phyloP scores from a whole-genome alignment of 192 early-diverging fungal genomes.

The Rhizophagus clarus region DNA sequence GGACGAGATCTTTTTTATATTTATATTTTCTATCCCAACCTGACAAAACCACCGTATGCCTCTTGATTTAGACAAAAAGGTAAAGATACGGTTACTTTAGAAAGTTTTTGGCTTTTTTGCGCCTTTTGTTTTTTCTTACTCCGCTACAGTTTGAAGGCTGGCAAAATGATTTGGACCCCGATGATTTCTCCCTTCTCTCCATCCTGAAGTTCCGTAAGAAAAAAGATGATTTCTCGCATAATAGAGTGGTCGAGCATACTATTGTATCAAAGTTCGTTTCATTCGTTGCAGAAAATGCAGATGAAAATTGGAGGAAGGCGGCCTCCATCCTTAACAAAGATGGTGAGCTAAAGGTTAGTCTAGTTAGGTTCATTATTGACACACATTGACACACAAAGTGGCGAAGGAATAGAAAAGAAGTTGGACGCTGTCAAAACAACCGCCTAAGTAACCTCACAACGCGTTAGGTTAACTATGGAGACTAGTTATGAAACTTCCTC shows the following conservation, averaged over 20 bases:
- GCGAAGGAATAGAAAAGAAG: slow-evolving; percentile 19
- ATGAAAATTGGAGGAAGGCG: slow-evolving; percentile 14
- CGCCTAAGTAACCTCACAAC: slow-evolving; percentile 4
- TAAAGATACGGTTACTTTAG: too few relatives aligned
- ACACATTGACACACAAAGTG: background rate
- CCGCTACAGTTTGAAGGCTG: slow-evolving; percentile 1
- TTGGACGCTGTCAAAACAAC: slow-evolving; percentile 30
- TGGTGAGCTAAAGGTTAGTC: slow-evolving; percentile 16
- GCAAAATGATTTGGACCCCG: slow-evolving; percentile 17
- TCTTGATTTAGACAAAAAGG: too few relatives aligned
- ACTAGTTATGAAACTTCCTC: slow-evolving; percentile 29
- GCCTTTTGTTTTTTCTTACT: too few relatives aligned
- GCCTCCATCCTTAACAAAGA: slow-evolving; percentile 13
- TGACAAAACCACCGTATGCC: too few relatives aligned
- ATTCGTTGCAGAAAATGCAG: slow-evolving; percentile 18
- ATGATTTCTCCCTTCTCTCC: slow-evolving; percentile 7
- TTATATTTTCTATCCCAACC: too few relatives aligned
- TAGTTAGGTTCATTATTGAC: background rate
- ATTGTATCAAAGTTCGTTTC: slow-evolving; percentile 21
- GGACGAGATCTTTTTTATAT: too few relatives aligned
- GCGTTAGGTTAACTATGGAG: slow-evolving; percentile 21
- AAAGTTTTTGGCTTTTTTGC: too few relatives aligned
- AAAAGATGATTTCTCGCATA: slow-evolving; percentile 16
- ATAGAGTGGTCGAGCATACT: slow-evolving; percentile 14
- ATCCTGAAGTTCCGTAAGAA: slow-evolving; percentile 17